Evolutionary conservation across 1,139 yeast species (phyloP), one percentile per base, ranked within the genome.

Genomic region (Diutina sp.): DNA sequence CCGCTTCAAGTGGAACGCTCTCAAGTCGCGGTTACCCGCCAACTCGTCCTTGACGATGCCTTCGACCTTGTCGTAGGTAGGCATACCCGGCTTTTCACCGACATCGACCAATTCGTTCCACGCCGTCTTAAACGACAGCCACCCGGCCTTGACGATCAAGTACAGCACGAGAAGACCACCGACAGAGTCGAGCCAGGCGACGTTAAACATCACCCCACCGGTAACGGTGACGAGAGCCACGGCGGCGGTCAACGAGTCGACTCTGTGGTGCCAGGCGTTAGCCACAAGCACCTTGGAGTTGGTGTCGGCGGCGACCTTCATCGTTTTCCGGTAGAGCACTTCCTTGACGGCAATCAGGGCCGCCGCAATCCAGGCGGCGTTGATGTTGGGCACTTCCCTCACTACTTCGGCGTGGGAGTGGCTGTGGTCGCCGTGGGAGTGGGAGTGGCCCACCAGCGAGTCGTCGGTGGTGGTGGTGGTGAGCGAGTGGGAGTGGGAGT

Each of bases 201-300:
- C 78, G 60, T 84, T 80, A 60, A 90, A 80, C 60, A 89, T 72
- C 61, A 87, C 85, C 38, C 97, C 96, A 2, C 95, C 85, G 0
- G 95, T 82, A 56, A 93, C 95, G 0, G 98, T 90, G 5, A 84
- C 79, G 30, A 91, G 79, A 0, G 99, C 98, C 9, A 93, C 98
- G 47, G 87, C 77, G 0, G 97, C 90, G 0, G 98, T 95, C 62
- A 93, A 69, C 1, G 96, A 87, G 67, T 93, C 99, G n/a, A 93
- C 91, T 61, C 99, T 79, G 66, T 93, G 99, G 68, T 93, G 99
- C 98, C 98, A 93, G 3, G 99, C 99, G 66, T 93, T 93, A 6
- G 99, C 99, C 55, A 90, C 85, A 57, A 93, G 77, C 5, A 93
- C 98, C 60, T 90, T 88, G 1, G 97, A 90, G 65, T 89, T 87